Conservation (phyloP, 192 early-diverging fungal genomes). For the Helicostylum pulchrum region DNA sequence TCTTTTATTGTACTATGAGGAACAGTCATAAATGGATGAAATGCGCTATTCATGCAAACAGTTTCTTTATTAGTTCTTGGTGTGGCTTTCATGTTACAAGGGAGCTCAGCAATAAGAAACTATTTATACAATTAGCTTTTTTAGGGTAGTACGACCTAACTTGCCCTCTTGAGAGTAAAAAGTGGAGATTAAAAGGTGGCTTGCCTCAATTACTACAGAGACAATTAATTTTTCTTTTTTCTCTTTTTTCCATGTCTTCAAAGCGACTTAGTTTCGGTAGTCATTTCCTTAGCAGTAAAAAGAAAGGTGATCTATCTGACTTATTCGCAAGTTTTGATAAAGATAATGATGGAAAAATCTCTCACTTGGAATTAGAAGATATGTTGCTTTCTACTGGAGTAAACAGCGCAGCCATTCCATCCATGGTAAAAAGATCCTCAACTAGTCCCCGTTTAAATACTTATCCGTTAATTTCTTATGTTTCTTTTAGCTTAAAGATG, state of each 20-base stretch:
- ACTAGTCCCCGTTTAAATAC: neutral
- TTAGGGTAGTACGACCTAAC: too few relatives aligned
- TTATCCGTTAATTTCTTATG: neutral
- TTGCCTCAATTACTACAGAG: too few relatives aligned
- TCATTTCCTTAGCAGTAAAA: conserved; percentile 24
- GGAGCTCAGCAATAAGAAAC: too few relatives aligned
- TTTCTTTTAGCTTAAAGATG: neutral
- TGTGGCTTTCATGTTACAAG: too few relatives aligned
- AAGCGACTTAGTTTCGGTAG: conserved; percentile 20
- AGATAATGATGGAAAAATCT: conserved; percentile 41
- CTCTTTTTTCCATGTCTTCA: conserved; percentile 6
- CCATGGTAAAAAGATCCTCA: conserved; percentile 57
- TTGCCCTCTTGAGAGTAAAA: too few relatives aligned
- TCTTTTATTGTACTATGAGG: too few relatives aligned
- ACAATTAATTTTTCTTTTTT: neutral
- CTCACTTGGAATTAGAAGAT: conserved; percentile 31
- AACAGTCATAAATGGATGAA: too few relatives aligned
- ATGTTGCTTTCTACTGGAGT: conserved; percentile 37
- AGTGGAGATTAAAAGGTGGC: too few relatives aligned
- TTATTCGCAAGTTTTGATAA: conserved; percentile 49
- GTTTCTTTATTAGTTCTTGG: too few relatives aligned
- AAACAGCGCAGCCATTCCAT: conserved; percentile 51
- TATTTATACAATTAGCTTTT: too few relatives aligned
- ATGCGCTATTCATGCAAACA: too few relatives aligned
- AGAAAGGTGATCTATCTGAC: conserved; percentile 29